phyloP scores from a whole-genome alignment of 495 filamentous ascomycete genomes.

The Penicillium angulare region DNA sequence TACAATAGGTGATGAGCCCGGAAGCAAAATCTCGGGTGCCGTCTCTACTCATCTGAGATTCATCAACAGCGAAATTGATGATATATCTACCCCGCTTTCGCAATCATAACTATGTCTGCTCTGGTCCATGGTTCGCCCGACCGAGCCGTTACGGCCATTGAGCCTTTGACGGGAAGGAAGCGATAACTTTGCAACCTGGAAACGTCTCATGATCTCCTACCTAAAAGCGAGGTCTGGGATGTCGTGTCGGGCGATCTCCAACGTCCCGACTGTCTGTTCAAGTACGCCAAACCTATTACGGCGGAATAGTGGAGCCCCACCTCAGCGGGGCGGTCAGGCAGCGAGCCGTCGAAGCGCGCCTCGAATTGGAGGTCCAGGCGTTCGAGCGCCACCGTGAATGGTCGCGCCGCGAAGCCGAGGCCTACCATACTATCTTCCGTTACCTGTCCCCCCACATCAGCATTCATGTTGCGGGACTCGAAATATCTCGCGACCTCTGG shows the following conservation, averaged over 20 bases:
- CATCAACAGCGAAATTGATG: too few relatives aligned
- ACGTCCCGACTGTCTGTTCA: constrained; percentile 1
- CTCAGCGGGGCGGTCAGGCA: constrained; percentile 6
- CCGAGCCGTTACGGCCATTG: constrained; percentile 10
- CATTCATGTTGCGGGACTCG: constrained; percentile 6
- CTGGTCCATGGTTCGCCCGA: constrained; percentile 15
- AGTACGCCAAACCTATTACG: constrained; percentile 7
- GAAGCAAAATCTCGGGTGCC: too few relatives aligned
- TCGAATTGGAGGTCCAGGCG: constrained; percentile 12
- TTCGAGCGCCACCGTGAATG: constrained; percentile 4
- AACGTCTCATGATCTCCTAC: constrained; percentile 19
- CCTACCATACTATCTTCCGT: constrained; percentile 2
- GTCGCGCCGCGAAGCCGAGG: constrained; percentile 5
- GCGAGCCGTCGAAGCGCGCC: constrained; percentile 7
- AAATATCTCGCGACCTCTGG: too few relatives aligned
- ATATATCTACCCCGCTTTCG: constrained; percentile 1
- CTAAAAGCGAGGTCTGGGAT: constrained; percentile 12
- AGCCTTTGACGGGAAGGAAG: constrained; percentile 13
- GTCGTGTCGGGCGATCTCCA: constrained; percentile 9
- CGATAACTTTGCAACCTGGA: constrained; percentile 14
- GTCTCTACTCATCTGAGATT: too few relatives aligned
- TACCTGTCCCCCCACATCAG: constrained; percentile 11
- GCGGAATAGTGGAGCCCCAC: constrained; percentile 5
- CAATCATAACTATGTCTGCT: constrained; percentile 8
- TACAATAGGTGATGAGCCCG: too few relatives aligned